Evolutionary conservation across 1,284 basidiomycete genomes (phyloP), one percentile per base, ranked within the genome.

Genomic region (Trametes versicolor): DNA sequence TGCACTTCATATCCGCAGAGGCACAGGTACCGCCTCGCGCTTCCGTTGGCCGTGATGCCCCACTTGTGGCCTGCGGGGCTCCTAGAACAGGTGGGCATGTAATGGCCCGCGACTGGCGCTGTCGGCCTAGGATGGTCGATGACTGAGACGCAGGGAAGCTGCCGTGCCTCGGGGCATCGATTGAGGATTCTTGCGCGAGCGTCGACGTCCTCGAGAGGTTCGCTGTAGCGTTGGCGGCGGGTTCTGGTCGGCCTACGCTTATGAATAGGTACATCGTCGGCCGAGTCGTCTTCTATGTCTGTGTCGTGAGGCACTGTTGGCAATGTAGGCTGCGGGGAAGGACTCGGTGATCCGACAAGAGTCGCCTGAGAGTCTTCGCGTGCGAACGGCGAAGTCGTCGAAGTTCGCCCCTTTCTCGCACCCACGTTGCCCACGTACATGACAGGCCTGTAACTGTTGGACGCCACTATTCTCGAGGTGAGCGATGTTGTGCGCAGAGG

Each of bases 371-470:
- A 65, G 10, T 63, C 62, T 6, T 41, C 47, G n/a, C 39, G 68
- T 25, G 25, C n/a, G 21, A 65, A 3, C 10, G 62, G 54, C 6
- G 67, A 32, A 3, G 25, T 27, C 1, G n/a, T 32, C 49, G 52
- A 1, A 43, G 53, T 15, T 10, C 37, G 23, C 19, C 15, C 45
- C n/a, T 27, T 39, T 17, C 37, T 41, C 4, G 65, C 59, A 6
- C 72, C 70, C 15, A 73, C 60, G 52, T 66, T 59, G 6, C 72
- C 72, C 15, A 73, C 60, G 52, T 67, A 70, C 19, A 70, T 52
- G 2, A 69, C 63, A 1, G 72, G 70, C 36, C 47, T 68, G 17
- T 64, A 54, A 19, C 63, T 60, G 19, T 71, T 70, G 12, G 69
- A 66, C 51, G 57, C 62, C 45, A 62, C 72, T 71, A 23, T 21